phyloP scores from a whole-genome alignment of 257 asterid species.

The Jacaranda copaia region DNA sequence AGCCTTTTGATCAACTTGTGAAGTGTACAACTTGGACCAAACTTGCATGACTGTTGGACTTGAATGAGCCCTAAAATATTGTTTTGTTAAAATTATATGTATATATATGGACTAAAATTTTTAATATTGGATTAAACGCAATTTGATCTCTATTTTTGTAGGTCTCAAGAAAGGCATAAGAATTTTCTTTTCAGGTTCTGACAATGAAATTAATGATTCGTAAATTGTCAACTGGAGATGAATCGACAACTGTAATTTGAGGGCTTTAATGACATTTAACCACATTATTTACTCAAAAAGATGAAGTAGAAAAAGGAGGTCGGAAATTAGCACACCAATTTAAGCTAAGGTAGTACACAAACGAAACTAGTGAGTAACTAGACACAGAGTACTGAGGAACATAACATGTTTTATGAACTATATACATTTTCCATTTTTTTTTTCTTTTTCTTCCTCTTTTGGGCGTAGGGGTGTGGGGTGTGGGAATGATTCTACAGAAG shows the following conservation, averaged over 20 bases:
- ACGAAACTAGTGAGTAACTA: no score
- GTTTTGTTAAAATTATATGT: no score
- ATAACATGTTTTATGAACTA: neutral
- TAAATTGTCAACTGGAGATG: neutral
- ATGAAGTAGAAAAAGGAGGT: neutral
- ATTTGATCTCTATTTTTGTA: no score
- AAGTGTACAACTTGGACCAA: no score
- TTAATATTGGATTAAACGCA: no score
- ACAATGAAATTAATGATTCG: neutral
- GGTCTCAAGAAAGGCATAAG: neutral
- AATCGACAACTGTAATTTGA: neutral
- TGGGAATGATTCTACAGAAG: constrained; percentile 29
- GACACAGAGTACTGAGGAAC: neutral
- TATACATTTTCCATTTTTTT: neutral
- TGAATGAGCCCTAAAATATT: no score
- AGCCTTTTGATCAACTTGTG: no score
- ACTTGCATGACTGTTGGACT: no score
- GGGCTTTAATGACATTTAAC: neutral
- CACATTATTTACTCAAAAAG: neutral
- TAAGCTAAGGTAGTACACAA: neutral
- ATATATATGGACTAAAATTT: no score
- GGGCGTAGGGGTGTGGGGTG: no score
- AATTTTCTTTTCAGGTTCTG: neutral
- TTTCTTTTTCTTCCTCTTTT: no score
- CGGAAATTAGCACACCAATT: neutral